Percentiles rank a stretch among this genome's conserved stretches.
Conservation (phyloP, 129 eudicot genomes). For the Lonicera japonica region DNA sequence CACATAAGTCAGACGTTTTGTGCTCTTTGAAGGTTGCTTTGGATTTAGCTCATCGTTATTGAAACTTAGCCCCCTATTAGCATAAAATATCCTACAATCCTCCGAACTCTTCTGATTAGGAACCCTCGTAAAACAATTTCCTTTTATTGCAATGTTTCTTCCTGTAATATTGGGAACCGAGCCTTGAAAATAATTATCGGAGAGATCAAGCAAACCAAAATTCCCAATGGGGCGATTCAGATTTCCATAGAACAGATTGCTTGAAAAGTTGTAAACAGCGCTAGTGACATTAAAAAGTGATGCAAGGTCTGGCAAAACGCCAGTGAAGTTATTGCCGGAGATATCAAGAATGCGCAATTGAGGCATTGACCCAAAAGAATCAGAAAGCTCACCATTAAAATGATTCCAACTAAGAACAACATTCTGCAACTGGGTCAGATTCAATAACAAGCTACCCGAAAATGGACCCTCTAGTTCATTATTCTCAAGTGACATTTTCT, state of each 20-base stretch:
- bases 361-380: slow-evolving; percentile 18
- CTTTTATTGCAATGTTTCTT: slow-evolving; percentile 8
- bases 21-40: slow-evolving; percentile 25
- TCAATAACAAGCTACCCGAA: slow-evolving; percentile 20
- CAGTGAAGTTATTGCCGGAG: slow-evolving; percentile 37
- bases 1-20: slow-evolving; percentile 30
- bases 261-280: slow-evolving; percentile 51
- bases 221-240: slow-evolving; percentile 15
- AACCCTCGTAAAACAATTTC: slow-evolving; percentile 45
- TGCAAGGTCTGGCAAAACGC: slow-evolving; percentile 23
- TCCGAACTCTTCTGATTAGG: slow-evolving; percentile 39
- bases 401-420: slow-evolving; percentile 41
- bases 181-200: slow-evolving; percentile 66
- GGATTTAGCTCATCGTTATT: slow-evolving; percentile 13
- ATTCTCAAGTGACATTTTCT: slow-evolving; percentile 30
- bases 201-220: slow-evolving; percentile 42
- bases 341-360: slow-evolving; percentile 26
- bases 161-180: slow-evolving; percentile 11
- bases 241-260: slow-evolving; percentile 56
- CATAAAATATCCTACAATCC: slow-evolving; percentile 48
- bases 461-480: slow-evolving; percentile 46
- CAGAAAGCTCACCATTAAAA: slow-evolving; percentile 42
- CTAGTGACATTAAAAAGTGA: slow-evolving; percentile 20
- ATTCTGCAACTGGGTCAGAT: slow-evolving; percentile 23
- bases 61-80: slow-evolving; percentile 28